Base-by-base conservation (phyloP, 2,329 filamentous ascomycete genomes). In the Phoma sp. region DNA sequence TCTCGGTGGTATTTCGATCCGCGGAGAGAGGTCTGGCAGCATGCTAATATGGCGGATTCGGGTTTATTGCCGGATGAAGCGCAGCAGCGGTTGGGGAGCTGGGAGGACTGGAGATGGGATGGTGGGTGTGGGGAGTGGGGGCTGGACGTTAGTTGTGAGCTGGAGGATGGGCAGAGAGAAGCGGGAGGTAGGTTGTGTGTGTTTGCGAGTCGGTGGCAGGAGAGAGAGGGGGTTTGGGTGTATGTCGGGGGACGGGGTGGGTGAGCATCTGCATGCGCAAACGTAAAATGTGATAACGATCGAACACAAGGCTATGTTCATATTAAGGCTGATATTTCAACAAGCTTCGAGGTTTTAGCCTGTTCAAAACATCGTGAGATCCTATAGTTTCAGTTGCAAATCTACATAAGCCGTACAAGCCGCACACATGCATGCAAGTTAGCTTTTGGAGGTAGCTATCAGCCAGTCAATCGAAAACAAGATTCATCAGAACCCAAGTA, bases 61-160 rank as follows among this genome's bases (percentile, higher is more conserved):
- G 52, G 36, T 3, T 15, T 55, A 6, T 3, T 43, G 46, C 52
- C 52, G 6, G 52, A 55, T 19, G 52, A 45, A n/a, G 52, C 52
- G 37, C 46, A 50, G 46, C 13, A 32, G 40, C 22, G 46, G 8
- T 33, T 55, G 4, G 52, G 45, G 0, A 40, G 40, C 10, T 55
- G 52, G 52, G 36, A 41, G 31, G 52, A 55, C 13, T 55, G 52
- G 52, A 19, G 19, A 4, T 55, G 52, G 52, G 46, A 55, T 43
- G 22, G 27, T 12, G 36, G 41, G 21, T 24, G 40, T 31, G 52
- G 51, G 24, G 52, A 50, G 46, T 55, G 52, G 52, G 46, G 41
- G 19, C 12, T 55, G 4, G 52, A 55, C 43, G 52, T 55, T 7
- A 55, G 52, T 9, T 13, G 13, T 25, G 52, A 55, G 41, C 12